phyloP scores from a whole-genome alignment of 352 stramenopile genomes.

The Globisporangium solare region DNA sequence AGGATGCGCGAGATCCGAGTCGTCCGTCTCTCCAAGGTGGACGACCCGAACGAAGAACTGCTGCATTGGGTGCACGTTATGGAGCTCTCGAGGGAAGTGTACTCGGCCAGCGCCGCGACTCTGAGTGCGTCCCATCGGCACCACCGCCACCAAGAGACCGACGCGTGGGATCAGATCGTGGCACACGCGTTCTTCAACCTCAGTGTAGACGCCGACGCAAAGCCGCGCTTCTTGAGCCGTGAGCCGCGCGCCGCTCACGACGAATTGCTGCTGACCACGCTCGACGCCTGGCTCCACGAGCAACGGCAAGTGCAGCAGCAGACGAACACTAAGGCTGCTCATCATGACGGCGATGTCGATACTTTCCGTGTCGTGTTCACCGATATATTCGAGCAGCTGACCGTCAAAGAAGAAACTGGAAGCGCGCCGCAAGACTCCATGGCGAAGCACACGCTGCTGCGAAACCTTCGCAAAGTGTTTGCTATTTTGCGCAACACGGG shows the following conservation, averaged over 20 bases:
- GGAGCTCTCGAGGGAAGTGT: slow-evolving; percentile 39
- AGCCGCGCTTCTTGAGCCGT: slow-evolving; percentile 24
- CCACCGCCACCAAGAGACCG: neutral
- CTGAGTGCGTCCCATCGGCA: neutral
- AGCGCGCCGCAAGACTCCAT: neutral
- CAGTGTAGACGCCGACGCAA: slow-evolving; percentile 17
- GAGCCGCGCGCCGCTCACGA: slow-evolving; percentile 19
- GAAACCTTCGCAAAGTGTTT: slow-evolving; percentile 35
- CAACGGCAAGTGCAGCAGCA: slow-evolving; percentile 15
- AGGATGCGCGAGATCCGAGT: slow-evolving; percentile 58
- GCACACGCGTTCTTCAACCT: slow-evolving; percentile 43
- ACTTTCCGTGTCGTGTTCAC: slow-evolving; percentile 14
- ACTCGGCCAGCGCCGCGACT: slow-evolving; percentile 17
- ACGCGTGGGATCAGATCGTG: slow-evolving; percentile 35
- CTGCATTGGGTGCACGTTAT: slow-evolving; percentile 61
- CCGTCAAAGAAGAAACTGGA: neutral
- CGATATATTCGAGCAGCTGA: slow-evolving; percentile 6
- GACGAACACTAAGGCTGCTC: neutral
- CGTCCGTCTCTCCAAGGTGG: slow-evolving; percentile 35
- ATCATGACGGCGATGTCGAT: neutral
- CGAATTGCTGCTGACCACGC: slow-evolving; percentile 25
- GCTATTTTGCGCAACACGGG: slow-evolving; percentile 33
- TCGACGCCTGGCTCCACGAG: slow-evolving; percentile 26
- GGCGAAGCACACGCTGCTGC: slow-evolving; percentile 5
- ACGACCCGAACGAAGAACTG: slow-evolving; percentile 72